These are phyloP conservation scores for Leptosphaerulina australis DNA, from an alignment of 2,329 filamentous ascomycete species.

Conservation along the genomic window DNA sequence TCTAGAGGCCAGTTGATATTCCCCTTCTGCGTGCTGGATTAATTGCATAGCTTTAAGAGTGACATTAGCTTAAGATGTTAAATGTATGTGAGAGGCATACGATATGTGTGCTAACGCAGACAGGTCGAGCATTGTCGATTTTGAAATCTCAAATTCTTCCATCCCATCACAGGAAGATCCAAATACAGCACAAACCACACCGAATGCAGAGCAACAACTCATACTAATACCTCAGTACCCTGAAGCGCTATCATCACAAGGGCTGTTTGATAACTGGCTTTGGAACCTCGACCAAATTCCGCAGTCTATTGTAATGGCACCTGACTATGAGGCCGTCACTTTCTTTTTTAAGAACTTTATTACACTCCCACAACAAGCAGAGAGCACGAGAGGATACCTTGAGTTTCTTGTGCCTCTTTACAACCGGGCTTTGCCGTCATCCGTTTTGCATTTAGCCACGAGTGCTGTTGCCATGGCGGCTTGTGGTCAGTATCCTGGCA, in stretches of 20 bases:
- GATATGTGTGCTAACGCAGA: too few relatives aligned
- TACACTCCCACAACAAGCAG: slow-evolving; percentile 45
- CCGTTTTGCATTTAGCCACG: slow-evolving; percentile 50
- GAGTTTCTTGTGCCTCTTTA: slow-evolving; percentile 49
- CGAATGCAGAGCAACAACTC: slow-evolving; percentile 24
- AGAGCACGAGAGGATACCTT: slow-evolving; percentile 48
- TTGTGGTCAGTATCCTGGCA: slow-evolving; percentile 48
- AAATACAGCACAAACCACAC: slow-evolving; percentile 2
- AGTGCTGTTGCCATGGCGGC: slow-evolving; percentile 48
- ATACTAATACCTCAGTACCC: slow-evolving; percentile 26
- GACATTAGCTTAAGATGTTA: neutral
- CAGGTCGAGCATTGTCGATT: slow-evolving; percentile 5
- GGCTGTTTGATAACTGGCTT: slow-evolving; percentile 36
- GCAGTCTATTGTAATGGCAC: slow-evolving; percentile 34
- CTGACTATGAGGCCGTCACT: slow-evolving; percentile 47
- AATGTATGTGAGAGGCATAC: too few relatives aligned
- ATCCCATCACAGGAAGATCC: slow-evolving; percentile 1
- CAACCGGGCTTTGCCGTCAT: slow-evolving; percentile 41
- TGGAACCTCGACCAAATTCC: slow-evolving; percentile 43
- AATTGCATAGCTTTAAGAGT: neutral
- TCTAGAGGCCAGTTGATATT: neutral
- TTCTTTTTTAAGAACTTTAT: slow-evolving; percentile 54
- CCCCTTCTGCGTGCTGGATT: neutral
- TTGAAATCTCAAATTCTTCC: slow-evolving; percentile 2
- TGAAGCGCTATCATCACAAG: slow-evolving; percentile 17